Base-by-base conservation (phyloP, 768 basidiomycete genomes). In the Suillus fuscotomentosus region DNA sequence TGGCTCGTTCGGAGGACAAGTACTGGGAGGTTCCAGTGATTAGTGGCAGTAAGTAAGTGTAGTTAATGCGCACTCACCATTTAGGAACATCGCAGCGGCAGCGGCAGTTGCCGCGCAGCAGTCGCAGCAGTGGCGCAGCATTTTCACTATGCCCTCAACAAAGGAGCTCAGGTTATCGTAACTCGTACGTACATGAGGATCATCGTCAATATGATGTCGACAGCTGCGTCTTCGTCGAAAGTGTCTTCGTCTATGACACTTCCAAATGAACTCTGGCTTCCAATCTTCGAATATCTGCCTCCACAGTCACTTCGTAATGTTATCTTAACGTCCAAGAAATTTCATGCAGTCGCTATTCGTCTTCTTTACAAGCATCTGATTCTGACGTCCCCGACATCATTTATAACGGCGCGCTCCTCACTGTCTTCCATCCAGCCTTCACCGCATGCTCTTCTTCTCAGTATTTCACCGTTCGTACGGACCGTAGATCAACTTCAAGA, bases 181-280 rank as follows among this genome's bases (percentile, higher is more conserved):
- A 15, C 41, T 41, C 39, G 39, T 41, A 41, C 41, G 41, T 45
- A n/a, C 9, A n/a, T 10, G 8, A n/a, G n/a, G n/a, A 13, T 14
- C 15, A 15, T 27, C 50, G 17, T 53, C 51, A 53, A 34, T 53
- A n/a, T n/a, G n/a, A n/a, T n/a, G 17, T 53, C 17, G 15, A 31
- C 17, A 51, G 47, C 47, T 48, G 50, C 14, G 50, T 51, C 50
- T 27, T 51, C 50, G 50, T 27, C 50, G 50, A 48, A 22, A 48
- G 2, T 50, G 48, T 3, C 6, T 24, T n/a, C 62, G 34, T 61
- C 65, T 5, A 55, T 41, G 34, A 51, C 22, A 10, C 65, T 80
- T 38, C 80, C 80, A 1, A 74, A 72, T 56, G 80, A 80, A 47
- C 69, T 80, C 1, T 80, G 79, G 79, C 69, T 80, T 68, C 67